These are phyloP conservation scores for Solanum chacoense DNA, from an alignment of 305 asterid species.

Conservation along the genomic window DNA sequence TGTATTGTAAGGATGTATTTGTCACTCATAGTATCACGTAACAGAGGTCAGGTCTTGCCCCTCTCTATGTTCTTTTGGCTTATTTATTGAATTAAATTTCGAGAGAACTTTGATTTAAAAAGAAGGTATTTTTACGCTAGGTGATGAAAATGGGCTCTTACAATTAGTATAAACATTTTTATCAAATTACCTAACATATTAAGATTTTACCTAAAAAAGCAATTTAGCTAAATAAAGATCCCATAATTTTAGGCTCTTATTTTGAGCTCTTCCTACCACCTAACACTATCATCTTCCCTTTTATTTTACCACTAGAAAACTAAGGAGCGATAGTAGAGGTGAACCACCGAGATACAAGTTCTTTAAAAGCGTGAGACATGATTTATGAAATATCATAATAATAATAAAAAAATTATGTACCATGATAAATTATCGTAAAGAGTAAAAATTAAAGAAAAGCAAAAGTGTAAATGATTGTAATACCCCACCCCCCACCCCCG, in stretches of 20 bases:
- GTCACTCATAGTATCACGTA: not conserved
- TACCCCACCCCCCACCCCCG: not conserved
- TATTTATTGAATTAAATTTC: too few species aligned
- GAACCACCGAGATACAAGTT: not conserved
- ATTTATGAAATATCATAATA: too few species aligned
- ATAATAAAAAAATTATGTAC: too few species aligned
- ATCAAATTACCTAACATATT: not conserved
- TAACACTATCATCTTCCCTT: not conserved
- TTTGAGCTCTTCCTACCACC: not conserved
- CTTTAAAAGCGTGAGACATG: not conserved
- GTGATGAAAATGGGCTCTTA: not conserved
- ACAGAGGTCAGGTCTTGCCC: not conserved
- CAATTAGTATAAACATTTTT: not conserved
- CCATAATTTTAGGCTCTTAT: not conserved
- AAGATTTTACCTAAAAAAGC: not conserved
- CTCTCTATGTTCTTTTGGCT: not conserved
- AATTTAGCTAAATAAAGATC: not conserved
- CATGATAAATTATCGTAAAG: too few species aligned
- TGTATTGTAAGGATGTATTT: not conserved
- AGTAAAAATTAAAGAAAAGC: too few species aligned
- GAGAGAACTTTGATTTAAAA: too few species aligned
- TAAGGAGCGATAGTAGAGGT: not conserved
- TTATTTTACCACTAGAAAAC: not conserved
- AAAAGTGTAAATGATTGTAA: too few species aligned
- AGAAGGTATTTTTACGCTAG: not conserved